These are phyloP conservation scores for Corrigiola litoralis DNA, from an alignment of 179 eudicot genomes.

Conservation along the genomic window DNA sequence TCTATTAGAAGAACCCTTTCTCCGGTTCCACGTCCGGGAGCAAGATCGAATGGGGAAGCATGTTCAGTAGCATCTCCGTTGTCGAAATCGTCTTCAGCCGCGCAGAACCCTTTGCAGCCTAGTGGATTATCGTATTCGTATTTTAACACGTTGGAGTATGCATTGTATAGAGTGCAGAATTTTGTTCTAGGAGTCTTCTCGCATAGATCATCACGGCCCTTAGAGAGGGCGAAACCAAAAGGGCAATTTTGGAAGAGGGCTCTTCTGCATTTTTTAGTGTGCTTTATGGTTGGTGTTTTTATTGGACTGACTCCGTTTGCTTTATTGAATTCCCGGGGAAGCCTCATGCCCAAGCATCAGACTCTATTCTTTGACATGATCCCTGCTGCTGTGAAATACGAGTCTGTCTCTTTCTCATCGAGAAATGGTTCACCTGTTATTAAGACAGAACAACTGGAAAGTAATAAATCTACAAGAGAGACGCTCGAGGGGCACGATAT, in stretches of 20 bases:
- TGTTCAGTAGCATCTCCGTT: constrained; percentile 65
- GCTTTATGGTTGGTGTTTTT: constrained; percentile 56
- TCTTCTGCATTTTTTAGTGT: constrained; percentile 45
- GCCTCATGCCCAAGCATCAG: constrained; percentile 42
- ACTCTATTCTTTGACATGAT: constrained; percentile 41
- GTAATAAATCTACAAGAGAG: constrained; percentile 15
- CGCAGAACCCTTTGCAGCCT: constrained; percentile 32
- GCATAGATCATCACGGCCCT: constrained; percentile 45
- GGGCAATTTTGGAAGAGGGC: constrained; percentile 56
- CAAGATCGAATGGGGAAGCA: constrained; percentile 50
- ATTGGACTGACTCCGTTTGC: constrained; percentile 62
- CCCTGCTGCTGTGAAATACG: constrained; percentile 31
- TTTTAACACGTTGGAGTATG: constrained; percentile 42
- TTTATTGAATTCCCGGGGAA: constrained; percentile 36
- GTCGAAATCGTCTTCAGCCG: constrained; percentile 62
- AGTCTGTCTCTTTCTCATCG: constrained; percentile 15
- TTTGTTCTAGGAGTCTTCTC: constrained; percentile 55
- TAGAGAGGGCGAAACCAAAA: constrained; percentile 61
- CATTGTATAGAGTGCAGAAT: constrained; percentile 44
- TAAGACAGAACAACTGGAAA: constrained; percentile 15
- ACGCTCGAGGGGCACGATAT: constrained; percentile 18
- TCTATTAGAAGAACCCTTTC: constrained; percentile 75
- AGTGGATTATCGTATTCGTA: constrained; percentile 35
- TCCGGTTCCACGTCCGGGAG: constrained; percentile 67
- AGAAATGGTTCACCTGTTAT: constrained; percentile 28